Conservation (phyloP, 1,284 basidiomycete species). For the Spongiforma sp. region DNA sequence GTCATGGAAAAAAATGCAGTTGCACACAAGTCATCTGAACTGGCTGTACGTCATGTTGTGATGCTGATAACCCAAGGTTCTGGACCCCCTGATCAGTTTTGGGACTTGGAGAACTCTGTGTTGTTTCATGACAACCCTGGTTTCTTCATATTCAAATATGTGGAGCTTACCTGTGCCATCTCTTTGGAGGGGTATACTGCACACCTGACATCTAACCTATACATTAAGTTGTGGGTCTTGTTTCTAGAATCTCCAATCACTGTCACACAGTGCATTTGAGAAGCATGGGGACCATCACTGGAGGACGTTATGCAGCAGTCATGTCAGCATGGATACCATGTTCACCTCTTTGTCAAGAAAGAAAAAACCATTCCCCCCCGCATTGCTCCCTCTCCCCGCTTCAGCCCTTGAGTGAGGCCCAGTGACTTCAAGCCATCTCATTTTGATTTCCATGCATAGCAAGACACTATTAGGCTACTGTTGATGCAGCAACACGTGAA, state of each 20-base stretch:
- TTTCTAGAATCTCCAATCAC: neutral
- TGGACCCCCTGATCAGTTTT: neutral
- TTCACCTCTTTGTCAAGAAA: neutral
- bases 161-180: neutral
- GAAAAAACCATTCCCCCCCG: neutral
- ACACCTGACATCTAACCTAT: neutral
- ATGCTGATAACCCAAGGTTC: neutral
- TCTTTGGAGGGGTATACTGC: neutral
- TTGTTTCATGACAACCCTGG: neutral
- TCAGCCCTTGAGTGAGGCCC: neutral
- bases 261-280: neutral
- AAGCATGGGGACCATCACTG: neutral
- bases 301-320: neutral
- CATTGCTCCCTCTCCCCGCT: neutral
- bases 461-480: neutral
- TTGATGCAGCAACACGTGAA: neutral
- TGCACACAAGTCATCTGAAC: neutral
- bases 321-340: neutral
- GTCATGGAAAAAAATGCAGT: neutral
- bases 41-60: neutral
- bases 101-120: neutral
- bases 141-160: neutral
- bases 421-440: neutral
- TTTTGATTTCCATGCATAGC: neutral
- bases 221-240: neutral